Base-by-base conservation (phyloP, 2,329 filamentous ascomycete species). In the Penicillium psychrosexuale region DNA sequence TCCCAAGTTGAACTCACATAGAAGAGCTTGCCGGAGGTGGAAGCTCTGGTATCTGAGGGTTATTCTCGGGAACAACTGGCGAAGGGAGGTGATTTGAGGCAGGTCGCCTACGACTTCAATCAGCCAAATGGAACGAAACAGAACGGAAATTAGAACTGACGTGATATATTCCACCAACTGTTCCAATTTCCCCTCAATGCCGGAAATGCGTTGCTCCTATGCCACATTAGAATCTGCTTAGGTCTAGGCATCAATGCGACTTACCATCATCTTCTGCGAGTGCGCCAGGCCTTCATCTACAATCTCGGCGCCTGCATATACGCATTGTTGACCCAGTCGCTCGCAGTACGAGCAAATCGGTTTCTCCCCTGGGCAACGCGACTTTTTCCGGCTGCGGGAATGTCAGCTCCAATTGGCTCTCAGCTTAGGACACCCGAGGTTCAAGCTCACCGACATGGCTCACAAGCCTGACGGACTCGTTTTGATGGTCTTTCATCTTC, bases 341-440 rank as follows among this genome's bases (percentile, higher is more conserved):
- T 63, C 56, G 47, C 70, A 72, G 37, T 66, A 69, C 3, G 70
- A 70, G 53, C 70, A 72, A 5, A 48, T 60, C 4, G 70, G 70
- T 42, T 67, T 66, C 46, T 72, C 67, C 8, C 68, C 69, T 0
- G 69, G 65, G 46, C 69, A 72, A 46, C 64, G 61, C 24, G 67
- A 65, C 52, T 72, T 72, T 47, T 72, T 72, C 24, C 69, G 65
- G 7, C 69, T 71, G 13, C 0, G 17, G 2, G 3, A 53, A 22
- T 28, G 46, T 47, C 19, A 50, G 27, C 30, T 27, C 7, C 30
- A 33, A 34, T 31, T 9, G 34, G 12, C 6, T 31, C 36, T 13
- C 2, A 9, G 9, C 15, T 15, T 30, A 17, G 27, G 15, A 27
- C 31, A 24, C 19, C 7, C 11, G 3, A 17, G 24, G 5, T 17